These are phyloP conservation scores for Acacia confusa DNA, from an alignment of 306 rosid species.

Conservation along the genomic window DNA sequence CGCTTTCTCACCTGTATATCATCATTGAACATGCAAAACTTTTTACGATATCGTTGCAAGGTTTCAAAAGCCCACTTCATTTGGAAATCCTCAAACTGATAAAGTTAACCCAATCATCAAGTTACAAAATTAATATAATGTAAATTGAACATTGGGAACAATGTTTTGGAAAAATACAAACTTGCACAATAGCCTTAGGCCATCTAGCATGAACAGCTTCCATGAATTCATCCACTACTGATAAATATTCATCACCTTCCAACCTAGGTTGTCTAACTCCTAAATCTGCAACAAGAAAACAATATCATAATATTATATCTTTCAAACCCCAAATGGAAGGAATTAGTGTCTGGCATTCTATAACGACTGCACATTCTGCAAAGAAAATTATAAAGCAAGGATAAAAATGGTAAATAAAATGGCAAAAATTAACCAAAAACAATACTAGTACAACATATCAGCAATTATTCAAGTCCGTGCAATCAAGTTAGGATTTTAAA, in stretches of 20 bases:
- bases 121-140: slow-evolving; percentile 35
- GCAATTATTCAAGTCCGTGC: neutral
- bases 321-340: slow-evolving; percentile 27
- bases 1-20: slow-evolving; percentile 84
- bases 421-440: neutral
- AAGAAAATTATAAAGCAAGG: slow-evolving; percentile 19
- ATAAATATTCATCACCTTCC: slow-evolving; percentile 95
- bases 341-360: slow-evolving; percentile 9
- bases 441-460: neutral
- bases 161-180: slow-evolving; percentile 39
- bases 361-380: slow-evolving; percentile 1
- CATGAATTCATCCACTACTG: slow-evolving; percentile 97
- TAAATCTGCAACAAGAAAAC: slow-evolving; percentile 73
- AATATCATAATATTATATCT: slow-evolving; percentile 41
- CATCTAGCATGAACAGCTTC: slow-evolving; percentile 92
- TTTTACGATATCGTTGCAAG: slow-evolving; percentile 84
- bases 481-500: slow-evolving; percentile 8
- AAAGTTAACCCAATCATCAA: slow-evolving; percentile 32
- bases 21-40: slow-evolving; percentile 97
- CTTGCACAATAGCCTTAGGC: slow-evolving; percentile 98
- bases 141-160: slow-evolving; percentile 25
- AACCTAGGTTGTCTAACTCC: slow-evolving; percentile 97
- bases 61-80: slow-evolving; percentile 99
- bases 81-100: slow-evolving; percentile 99
- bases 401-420: slow-evolving; percentile 17